Conservation (phyloP, 441 rosid genomes). For the Arabidopsis hybrid region DNA sequence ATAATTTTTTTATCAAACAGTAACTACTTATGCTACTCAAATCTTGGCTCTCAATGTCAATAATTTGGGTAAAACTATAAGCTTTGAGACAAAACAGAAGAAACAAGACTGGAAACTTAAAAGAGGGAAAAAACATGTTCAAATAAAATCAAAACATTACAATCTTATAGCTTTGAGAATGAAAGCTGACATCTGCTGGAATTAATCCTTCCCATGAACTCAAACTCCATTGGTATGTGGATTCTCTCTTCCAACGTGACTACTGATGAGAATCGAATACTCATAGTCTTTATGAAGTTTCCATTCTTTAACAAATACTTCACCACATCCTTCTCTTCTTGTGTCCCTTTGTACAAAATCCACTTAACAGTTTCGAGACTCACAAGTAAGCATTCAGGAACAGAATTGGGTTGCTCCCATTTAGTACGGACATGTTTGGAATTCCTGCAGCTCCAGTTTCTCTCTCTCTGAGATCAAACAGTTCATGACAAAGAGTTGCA, state of each 20-base stretch:
- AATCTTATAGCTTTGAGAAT: not conserved
- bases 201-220: not conserved
- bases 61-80: not conserved
- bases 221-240: not conserved
- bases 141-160: not conserved
- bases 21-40: not conserved
- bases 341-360: slow-evolving; percentile 1
- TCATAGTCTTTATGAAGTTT: not conserved
- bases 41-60: slow-evolving; percentile 2
- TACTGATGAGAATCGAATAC: not conserved
- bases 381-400: slow-evolving; percentile 16
- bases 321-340: slow-evolving; percentile 10
- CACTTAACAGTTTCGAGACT: slow-evolving; percentile 11
- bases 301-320: slow-evolving; percentile 25
- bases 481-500: not conserved
- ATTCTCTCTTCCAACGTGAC: not conserved
- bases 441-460: not conserved
- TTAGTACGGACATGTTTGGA: not conserved
- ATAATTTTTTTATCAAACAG: not conserved
- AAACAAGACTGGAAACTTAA: slow-evolving; percentile 5
- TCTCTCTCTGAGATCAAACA: slow-evolving; percentile 22
- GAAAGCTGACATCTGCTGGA: slow-evolving; percentile 17
- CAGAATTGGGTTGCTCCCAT: slow-evolving; percentile 21
- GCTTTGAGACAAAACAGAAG: not conserved
- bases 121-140: not conserved